A percentile compares a stretch with the other conserved stretches of the same genome.
These are phyloP conservation scores for Fagopyrum homotropicum DNA, from an alignment of 148 eudicot genomes.

Conservation along the genomic window DNA sequence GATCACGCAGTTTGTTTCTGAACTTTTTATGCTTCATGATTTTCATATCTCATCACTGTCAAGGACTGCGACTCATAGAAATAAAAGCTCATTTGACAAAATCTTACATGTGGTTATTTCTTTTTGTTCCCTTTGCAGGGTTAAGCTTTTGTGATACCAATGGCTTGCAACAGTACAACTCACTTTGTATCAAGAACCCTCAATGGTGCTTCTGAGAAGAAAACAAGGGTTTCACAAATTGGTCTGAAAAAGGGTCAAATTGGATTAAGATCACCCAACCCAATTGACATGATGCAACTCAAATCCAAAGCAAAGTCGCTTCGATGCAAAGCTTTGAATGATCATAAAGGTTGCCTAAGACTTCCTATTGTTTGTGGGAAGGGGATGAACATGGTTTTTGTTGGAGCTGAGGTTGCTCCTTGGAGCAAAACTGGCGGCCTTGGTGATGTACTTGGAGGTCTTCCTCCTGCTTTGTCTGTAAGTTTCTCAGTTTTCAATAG, in stretches of 20 bases:
- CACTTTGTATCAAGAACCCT: constrained; percentile 7
- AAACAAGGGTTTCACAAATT: not conserved
- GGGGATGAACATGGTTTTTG: constrained; percentile 47
- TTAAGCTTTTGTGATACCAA: not conserved
- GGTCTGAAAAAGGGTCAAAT: constrained; percentile 8
- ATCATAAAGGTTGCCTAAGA: constrained; percentile 9
- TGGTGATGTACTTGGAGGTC: constrained; percentile 94
- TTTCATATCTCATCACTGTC: not conserved
- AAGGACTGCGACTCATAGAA: not conserved
- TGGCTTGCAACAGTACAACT: constrained; percentile 5
- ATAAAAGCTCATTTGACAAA: no score
- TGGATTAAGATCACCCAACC: constrained; percentile 5
- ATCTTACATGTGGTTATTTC: not conserved
- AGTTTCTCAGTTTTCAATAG: constrained; percentile 13
- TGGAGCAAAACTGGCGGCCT: constrained; percentile 98
- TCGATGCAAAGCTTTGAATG: constrained; percentile 11
- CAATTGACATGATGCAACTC: constrained; percentile 8
- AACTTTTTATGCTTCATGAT: not conserved
- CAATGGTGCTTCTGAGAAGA: not conserved
- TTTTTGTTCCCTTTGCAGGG: not conserved
- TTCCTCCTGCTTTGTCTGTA: constrained; percentile 95
- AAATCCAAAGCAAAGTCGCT: constrained; percentile 6
- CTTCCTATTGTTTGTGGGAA: constrained; percentile 23
- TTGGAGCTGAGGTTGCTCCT: constrained; percentile 55
- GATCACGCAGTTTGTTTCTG: not conserved